A percentile compares a stretch with the other conserved stretches of the same genome.
phyloP scores from a whole-genome alignment of 768 basidiomycete species.

The Mycena epipterygia region DNA sequence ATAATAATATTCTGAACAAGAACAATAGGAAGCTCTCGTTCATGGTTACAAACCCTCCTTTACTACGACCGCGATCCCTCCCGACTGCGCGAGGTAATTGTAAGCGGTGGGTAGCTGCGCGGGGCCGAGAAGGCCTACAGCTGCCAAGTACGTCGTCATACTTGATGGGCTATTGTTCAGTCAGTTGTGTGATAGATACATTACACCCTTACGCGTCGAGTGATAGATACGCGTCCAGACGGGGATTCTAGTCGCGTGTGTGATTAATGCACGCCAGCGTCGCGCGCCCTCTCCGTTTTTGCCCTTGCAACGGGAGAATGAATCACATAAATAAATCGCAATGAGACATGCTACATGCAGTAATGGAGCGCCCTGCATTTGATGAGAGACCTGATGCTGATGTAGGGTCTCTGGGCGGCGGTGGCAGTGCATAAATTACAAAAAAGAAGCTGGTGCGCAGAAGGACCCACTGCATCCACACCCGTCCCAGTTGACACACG shows the following conservation, averaged over 20 bases:
- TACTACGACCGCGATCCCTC: background rate
- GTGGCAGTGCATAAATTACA: conserved; percentile 34
- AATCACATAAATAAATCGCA: background rate
- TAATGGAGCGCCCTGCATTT: background rate
- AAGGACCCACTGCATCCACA: background rate
- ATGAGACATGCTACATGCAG: background rate
- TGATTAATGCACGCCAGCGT: conserved; percentile 3
- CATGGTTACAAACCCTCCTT: background rate
- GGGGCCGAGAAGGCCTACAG: background rate
- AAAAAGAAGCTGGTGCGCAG: conserved; percentile 22
- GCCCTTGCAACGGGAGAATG: background rate
- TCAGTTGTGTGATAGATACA: conserved; percentile 9
- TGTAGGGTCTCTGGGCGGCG: background rate
- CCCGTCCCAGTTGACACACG: background rate
- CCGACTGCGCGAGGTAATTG: background rate
- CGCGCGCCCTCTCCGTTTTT: background rate
- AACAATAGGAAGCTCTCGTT: background rate
- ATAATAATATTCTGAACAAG: background rate
- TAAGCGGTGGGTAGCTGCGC: background rate
- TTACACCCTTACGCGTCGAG: background rate
- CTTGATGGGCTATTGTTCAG: background rate
- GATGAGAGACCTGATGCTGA: background rate
- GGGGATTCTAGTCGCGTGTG: background rate
- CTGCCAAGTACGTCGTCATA: background rate
- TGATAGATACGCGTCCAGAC: conserved; percentile 9